These are phyloP conservation scores for Jaenimonas drosophilae DNA, from an alignment of 208 protist species.

Conservation along the genomic window DNA sequence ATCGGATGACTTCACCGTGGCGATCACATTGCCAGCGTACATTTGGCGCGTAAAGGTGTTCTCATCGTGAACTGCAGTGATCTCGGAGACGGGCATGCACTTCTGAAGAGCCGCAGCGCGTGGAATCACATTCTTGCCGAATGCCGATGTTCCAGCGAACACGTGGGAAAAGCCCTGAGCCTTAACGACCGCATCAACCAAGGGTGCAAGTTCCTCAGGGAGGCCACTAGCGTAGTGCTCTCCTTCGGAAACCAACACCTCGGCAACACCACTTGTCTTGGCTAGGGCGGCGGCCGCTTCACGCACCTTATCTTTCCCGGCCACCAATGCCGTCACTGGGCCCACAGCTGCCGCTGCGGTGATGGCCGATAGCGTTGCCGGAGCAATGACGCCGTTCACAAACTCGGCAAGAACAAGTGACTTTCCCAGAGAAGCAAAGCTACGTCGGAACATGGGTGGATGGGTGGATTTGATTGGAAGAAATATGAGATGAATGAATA, in stretches of 20 bases:
- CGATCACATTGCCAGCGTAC: conserved; percentile 97
- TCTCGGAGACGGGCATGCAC: conserved; percentile 89
- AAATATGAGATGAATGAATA: no score
- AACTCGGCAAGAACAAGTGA: conserved; percentile 68
- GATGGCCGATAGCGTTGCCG: conserved; percentile 78
- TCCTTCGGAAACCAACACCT: conserved; percentile 61
- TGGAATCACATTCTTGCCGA: conserved; percentile 94
- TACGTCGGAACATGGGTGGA: conserved; percentile 41
- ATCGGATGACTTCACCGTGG: conserved; percentile 89
- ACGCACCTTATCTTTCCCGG: conserved; percentile 23
- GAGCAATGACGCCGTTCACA: conserved; percentile 46
- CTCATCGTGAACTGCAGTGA: conserved; percentile 83
- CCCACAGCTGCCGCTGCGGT: conserved; percentile 78
- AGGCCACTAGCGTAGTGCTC: conserved; percentile 71
- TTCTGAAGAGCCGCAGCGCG: conserved; percentile 88
- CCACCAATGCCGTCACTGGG: conserved; percentile 81
- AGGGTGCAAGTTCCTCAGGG: conserved; percentile 70
- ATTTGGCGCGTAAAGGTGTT: conserved; percentile 95
- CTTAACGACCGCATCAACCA: conserved; percentile 40
- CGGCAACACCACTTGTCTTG: conserved; percentile 66
- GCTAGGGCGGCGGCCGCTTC: conserved; percentile 33
- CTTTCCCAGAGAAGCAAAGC: conserved; percentile 24
- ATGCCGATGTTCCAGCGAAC: conserved; percentile 83
- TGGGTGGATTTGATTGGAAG: no score
- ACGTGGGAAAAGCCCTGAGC: conserved; percentile 90